Evolutionary conservation across 148 eudicot species (phyloP).

Genomic region (Vaccinium myrtillus): DNA sequence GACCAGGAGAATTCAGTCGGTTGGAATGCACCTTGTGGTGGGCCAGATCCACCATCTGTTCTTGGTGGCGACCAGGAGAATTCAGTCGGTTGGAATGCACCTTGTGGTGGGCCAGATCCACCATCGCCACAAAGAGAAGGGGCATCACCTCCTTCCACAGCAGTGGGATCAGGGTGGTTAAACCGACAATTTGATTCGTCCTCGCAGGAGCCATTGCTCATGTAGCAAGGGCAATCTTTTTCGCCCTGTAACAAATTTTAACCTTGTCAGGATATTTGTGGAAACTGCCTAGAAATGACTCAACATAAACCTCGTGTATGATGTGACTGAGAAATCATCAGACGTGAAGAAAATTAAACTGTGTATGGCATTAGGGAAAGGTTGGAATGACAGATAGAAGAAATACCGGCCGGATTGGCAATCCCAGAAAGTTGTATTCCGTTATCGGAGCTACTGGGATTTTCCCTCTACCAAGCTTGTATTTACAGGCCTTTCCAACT

Average conservation of each 20-base stretch:
- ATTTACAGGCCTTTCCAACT: constrained; percentile 67
- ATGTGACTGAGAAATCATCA: too few species aligned
- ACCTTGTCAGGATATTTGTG: neutral
- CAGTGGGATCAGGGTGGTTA: constrained; percentile 70
- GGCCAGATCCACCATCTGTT: too few species aligned
- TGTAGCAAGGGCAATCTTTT: constrained; percentile 68
- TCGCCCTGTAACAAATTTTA: constrained; percentile 49
- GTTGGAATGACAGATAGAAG: neutral
- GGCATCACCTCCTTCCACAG: constrained; percentile 43
- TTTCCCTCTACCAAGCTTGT: constrained; percentile 49
- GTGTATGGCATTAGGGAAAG: neutral
- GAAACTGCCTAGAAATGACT: constrained; percentile 2
- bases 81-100: constrained; percentile 34
- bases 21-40: constrained; percentile 38
- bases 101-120: constrained; percentile 37
- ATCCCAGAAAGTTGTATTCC: constrained; percentile 66
- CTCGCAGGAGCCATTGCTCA: constrained; percentile 81
- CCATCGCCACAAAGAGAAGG: constrained; percentile 43
- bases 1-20: constrained; percentile 48
- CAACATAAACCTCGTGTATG: neutral
- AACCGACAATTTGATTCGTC: constrained; percentile 67
- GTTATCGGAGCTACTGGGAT: constrained; percentile 21
- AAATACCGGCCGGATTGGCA: constrained; percentile 77
- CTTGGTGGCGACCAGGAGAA: constrained; percentile 59
- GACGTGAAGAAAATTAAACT: too few species aligned